A percentile compares a stretch with the other conserved stretches of the same genome.
Conservation (phyloP, 352 stramenopile species). For the Globisporangium alternatum region DNA sequence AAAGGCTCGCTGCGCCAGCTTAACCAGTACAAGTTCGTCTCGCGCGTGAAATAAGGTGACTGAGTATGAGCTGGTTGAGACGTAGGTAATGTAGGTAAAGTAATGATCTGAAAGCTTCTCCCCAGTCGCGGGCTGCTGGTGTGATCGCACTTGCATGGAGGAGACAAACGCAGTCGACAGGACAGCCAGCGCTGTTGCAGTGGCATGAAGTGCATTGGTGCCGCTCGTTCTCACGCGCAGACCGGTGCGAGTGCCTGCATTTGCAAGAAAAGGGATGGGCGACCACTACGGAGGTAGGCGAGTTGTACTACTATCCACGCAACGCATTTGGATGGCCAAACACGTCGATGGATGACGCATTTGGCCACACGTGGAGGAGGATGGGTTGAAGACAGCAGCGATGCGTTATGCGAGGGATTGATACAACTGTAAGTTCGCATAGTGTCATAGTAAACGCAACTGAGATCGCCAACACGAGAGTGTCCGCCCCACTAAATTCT, state of each 20-base stretch:
- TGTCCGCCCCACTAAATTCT: too few relatives aligned
- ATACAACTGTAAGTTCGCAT: not conserved
- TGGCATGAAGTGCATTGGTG: too few relatives aligned
- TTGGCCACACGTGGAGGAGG: not conserved
- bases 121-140: too few relatives aligned
- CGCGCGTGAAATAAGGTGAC: slow-evolving; percentile 62
- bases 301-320: not conserved
- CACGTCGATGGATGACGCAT: not conserved
- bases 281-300: too few relatives aligned
- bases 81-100: not conserved
- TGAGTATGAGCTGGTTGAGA: not conserved
- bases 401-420: not conserved
- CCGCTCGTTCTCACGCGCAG: too few relatives aligned
- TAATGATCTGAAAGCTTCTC: not conserved
- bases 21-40: slow-evolving; percentile 88
- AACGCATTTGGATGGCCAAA: not conserved
- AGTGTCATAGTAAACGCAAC: too few relatives aligned
- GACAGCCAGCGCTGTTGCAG: too few relatives aligned
- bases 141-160: too few relatives aligned
- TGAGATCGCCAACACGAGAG: too few relatives aligned
- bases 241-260: too few relatives aligned
- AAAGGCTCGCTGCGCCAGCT: slow-evolving; percentile 76
- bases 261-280: too few relatives aligned
- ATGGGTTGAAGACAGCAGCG: not conserved
- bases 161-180: too few relatives aligned